Base-by-base conservation (phyloP, 495 filamentous ascomycete species). In the Aspergillus homomorphus region DNA sequence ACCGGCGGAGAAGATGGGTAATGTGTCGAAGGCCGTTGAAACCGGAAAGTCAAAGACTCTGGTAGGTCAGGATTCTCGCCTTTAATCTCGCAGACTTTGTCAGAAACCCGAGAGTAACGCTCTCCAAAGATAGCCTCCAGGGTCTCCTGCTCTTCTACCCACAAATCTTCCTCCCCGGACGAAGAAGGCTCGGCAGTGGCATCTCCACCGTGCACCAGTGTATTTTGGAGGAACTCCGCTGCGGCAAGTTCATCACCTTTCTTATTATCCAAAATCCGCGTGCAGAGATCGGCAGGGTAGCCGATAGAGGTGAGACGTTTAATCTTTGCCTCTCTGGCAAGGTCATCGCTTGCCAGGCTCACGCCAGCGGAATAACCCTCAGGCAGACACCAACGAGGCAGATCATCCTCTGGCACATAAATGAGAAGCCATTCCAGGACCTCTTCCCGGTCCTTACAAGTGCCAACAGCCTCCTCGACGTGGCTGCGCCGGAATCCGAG, bases 331-430 rank as follows among this genome's bases (percentile, higher is more conserved):
- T 97, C 92, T 62, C 80, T 83, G 62, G 84, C 86, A 46, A 96
- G 67, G 72, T 97, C 88, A 8, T 83, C 86, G 43, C 87, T 86
- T 1, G 85, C 91, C 57, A 98, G 85, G 46, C 85, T 89, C 50
- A 98, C 84, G 16, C 94, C 94, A 10, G 91, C 92, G 1, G 85
- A 83, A 66, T 98, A 98, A 44, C 83, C 85, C 72, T 94, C 93
- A 3, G 95, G 95, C 22, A 98, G 76, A 68, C 89, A 88, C 90
- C 92, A 96, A 18, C 80, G 70, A 0, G 94, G 94, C 2, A 97
- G 73, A 69, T 98, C 94, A 69, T 98, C 95, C 70, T 98, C 94
- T 2, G 94, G 95, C 19, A 98, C 89, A 72, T 98, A 92, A 28
- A 98, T 89, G 20, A 98, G 79, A 19, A 98, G 83, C 94, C 94